phyloP scores from a whole-genome alignment of 2,329 filamentous ascomycete genomes.

The Aspergillus chevalieri region DNA sequence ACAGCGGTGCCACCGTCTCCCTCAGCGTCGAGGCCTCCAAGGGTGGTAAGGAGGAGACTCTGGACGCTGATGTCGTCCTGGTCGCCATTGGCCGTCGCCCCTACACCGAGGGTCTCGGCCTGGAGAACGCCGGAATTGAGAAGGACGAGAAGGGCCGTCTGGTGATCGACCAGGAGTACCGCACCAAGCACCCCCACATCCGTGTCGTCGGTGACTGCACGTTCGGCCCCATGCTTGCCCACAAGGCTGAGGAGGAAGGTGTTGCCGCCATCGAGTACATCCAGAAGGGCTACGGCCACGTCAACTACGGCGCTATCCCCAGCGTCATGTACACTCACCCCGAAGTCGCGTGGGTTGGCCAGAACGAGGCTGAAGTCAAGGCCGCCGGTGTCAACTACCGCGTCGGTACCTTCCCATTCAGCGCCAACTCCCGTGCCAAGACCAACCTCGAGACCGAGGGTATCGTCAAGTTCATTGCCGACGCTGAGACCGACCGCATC shows the following conservation, averaged over 20 bases:
- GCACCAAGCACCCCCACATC: constrained; percentile 95
- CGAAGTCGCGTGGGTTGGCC: constrained; percentile 96
- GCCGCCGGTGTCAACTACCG: constrained; percentile 84
- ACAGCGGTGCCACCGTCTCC: constrained; percentile 68
- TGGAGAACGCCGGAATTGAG: constrained; percentile 76
- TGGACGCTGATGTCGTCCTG: constrained; percentile 91
- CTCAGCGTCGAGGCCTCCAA: constrained; percentile 87
- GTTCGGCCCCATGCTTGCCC: constrained; percentile 96
- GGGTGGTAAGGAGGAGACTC: constrained; percentile 86
- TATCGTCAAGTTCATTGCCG: constrained; percentile 92
- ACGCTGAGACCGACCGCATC: constrained; percentile 92
- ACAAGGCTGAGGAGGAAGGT: constrained; percentile 98
- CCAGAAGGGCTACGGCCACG: constrained; percentile 94
- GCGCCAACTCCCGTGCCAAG: constrained; percentile 96
- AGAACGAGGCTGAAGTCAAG: constrained; percentile 96
- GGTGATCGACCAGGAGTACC: constrained; percentile 97
- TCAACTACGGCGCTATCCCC: constrained; percentile 97
- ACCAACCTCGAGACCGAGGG: constrained; percentile 96
- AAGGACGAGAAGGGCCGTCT: constrained; percentile 86
- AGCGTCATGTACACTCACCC: constrained; percentile 99
- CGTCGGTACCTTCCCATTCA: constrained; percentile 91
- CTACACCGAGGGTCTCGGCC: constrained; percentile 83
- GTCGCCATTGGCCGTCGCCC: constrained; percentile 94
- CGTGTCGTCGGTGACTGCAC: constrained; percentile 93
- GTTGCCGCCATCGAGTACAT: constrained; percentile 95